Conservation (phyloP, 2,329 filamentous ascomycete genomes). For the Teratosphaeria gauchensis region DNA sequence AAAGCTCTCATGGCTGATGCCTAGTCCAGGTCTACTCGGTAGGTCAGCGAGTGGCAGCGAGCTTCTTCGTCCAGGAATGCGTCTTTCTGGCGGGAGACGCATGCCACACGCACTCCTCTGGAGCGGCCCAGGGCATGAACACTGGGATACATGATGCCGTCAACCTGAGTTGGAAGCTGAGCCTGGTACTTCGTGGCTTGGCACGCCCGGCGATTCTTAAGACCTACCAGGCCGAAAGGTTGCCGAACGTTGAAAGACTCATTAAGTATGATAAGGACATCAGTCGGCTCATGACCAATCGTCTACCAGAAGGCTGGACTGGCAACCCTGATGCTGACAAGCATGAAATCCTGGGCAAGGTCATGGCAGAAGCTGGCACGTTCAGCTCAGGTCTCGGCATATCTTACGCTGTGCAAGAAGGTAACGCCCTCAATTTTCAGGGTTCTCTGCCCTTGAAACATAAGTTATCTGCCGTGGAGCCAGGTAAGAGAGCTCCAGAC, state of each 20-base stretch:
- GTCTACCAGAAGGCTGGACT: constrained; percentile 11
- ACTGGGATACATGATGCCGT: constrained; percentile 28
- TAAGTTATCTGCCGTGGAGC: constrained; percentile 12
- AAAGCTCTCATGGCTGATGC: background rate
- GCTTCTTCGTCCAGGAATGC: constrained; percentile 1
- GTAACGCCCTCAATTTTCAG: constrained; percentile 4
- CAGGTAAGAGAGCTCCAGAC: constrained; percentile 40
- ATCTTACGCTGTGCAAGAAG: constrained; percentile 8
- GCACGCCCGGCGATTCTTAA: constrained; percentile 7
- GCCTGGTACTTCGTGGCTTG: constrained; percentile 8
- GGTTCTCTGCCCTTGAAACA: constrained; percentile 1
- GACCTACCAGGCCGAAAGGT: constrained; percentile 12
- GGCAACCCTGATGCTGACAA: constrained; percentile 11
- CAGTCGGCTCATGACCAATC: constrained; percentile 14
- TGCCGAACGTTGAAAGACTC: constrained; percentile 14
- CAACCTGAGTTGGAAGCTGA: constrained; percentile 27
- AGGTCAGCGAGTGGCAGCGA: constrained; percentile 31
- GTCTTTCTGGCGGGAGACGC: constrained; percentile 26
- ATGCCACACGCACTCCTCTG: constrained; percentile 27
- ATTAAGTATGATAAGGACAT: constrained; percentile 16
- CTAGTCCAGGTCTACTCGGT: constrained; percentile 28
- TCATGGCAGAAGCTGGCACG: constrained; percentile 14
- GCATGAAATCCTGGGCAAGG: constrained; percentile 8
- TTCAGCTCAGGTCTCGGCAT: constrained; percentile 16
- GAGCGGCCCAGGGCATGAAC: constrained; percentile 32